Base-by-base conservation (phyloP, 192 early-diverging fungal species). In the Podila epigama region DNA sequence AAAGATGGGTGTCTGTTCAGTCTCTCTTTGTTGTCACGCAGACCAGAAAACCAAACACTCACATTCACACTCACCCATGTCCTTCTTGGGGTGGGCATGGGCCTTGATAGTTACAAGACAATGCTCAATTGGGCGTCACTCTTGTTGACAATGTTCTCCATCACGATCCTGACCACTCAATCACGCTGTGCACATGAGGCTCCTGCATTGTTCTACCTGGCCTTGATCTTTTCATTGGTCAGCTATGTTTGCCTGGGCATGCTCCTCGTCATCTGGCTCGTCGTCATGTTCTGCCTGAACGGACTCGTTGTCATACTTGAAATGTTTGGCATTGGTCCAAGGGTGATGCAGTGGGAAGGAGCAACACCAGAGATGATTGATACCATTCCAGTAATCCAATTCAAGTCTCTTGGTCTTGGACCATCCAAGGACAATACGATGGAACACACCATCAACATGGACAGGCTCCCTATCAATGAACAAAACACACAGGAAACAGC, bases 311-410 rank as follows among this genome's bases (percentile, higher is more conserved):
- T 44, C 10, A 2, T 77, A 5, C 56, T 77, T 11, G 73, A 77
- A 20, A 27, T 68, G 3, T 77, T 77, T 77, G 73, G 73, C 8
- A 53, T 77, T 3, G 73, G 73, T 20, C 61, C 73, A 16, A 57
- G 59, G 34, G 73, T 77, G 6, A 77, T 77, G 73, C 73, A 68
- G 33, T 77, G 73, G 73, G 60, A 77, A 20, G 73, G 73, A 2
- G 73, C 73, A 5, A 68, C 66, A 6, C 66, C 39, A 12, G 66
- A 68, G 6, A 77, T 77, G 73, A 40, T 77, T 20, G 66, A 77
- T 27, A 56, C 57, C 4, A 64, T 77, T 29, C 73, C 73, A 16
- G 34, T 66, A 7, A 53, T 68, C 66, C 68, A 77, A 34, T 77
- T 54, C 20, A 4, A 22, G 20, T 18, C 7, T 13, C 6, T 9